Base-by-base conservation (phyloP, 2,329 filamentous ascomycete genomes). In the Colletotrichum shisoi region DNA sequence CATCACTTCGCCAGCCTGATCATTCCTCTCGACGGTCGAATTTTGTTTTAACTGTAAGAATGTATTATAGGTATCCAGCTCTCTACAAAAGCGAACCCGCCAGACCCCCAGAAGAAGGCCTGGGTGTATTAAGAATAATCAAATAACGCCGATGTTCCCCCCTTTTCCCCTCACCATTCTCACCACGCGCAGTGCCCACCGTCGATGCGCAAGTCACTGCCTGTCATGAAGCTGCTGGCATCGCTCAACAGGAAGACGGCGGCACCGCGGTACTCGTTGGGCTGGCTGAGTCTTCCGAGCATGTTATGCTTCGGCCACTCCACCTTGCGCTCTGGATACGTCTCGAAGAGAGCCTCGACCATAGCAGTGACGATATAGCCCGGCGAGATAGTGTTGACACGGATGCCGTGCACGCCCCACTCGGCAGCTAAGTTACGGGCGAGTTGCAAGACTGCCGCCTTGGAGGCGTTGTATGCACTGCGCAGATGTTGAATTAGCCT, bases 281-380 rank as follows among this genome's bases (percentile, higher is more conserved):
- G 89, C 24, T 78, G 79, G 73, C 89, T 91, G 67, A 93, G 80
- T 40, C 87, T 84, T 34, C 85, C 88, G 60, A 96, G 82, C 92
- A 96, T 95, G 78, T 96, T 96, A 78, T 94, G 89, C 72, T 85
- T 89, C 17, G 91, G 87, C 93, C 93, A 96, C 68, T 89, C 85
- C 31, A 77, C 77, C 69, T 80, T 80, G 60, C 86, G 83, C 73
- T 93, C 91, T 0, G 93, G 93, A 71, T 87, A 91, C 70, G 90
- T 84, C 70, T 88, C 84, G 73, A 97, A 95, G 39, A 96, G 85
- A 65, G 87, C 85, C 75, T 92, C 87, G 1, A 94, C 91, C 93
- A 97, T 96, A 57, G 90, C 87, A 1, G 91, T 93, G 24, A 91
- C 85, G 73, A 93, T 92, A 75, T 93, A 93, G 9, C 92, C 91